phyloP scores from a whole-genome alignment of 116 monocot species.

The Papilionanthe hybrid region DNA sequence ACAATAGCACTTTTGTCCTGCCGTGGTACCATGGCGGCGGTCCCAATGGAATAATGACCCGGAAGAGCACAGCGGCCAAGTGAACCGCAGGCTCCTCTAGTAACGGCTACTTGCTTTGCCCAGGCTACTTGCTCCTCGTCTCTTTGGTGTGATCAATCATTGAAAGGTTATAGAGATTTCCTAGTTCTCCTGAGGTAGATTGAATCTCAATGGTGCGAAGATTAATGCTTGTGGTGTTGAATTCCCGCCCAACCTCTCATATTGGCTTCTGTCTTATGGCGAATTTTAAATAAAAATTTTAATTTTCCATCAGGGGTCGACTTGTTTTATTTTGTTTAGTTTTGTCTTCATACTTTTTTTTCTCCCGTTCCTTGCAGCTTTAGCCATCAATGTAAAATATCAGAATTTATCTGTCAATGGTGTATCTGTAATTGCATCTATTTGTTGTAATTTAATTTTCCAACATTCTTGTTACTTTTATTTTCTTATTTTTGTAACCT shows the following conservation, averaged over 20 bases:
- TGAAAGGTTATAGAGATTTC: background rate
- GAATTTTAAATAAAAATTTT: no score
- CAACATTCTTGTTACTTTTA: background rate
- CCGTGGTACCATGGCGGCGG: background rate
- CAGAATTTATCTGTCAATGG: background rate
- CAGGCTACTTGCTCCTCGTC: no score
- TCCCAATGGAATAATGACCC: background rate
- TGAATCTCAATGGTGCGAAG: background rate
- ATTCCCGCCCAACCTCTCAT: no score
- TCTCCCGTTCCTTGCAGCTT: no score
- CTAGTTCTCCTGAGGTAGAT: background rate
- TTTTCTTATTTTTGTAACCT: background rate
- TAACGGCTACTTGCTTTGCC: slow-evolving; percentile 10
- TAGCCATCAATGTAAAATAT: background rate
- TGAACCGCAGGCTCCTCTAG: background rate
- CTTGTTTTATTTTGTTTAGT: background rate
- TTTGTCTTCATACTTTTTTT: no score
- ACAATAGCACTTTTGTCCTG: background rate
- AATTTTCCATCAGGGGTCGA: no score
- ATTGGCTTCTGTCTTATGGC: no score
- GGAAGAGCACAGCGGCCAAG: background rate
- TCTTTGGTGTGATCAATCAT: background rate
- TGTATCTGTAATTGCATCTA: background rate
- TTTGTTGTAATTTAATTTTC: background rate
- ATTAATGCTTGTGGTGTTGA: background rate